Evolutionary conservation across 768 basidiomycete species (phyloP).

Genomic region (Macrolepiota albuminosa): DNA sequence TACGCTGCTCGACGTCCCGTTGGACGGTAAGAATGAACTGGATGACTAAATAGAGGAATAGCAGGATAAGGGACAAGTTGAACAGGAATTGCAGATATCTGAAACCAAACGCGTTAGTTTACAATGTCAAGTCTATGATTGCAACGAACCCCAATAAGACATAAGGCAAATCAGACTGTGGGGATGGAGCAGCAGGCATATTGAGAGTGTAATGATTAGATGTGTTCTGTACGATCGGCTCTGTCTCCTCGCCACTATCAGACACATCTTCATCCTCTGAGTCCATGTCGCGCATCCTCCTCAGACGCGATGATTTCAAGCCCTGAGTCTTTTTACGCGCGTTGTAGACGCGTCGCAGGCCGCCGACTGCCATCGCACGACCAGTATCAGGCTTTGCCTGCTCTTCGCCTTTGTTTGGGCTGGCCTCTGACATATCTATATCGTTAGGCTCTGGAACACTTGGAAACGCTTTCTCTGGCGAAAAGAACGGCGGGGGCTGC

Average conservation of each 20-base stretch:
- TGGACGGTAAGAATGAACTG: conserved; percentile 89
- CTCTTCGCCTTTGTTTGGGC: conserved; percentile 49
- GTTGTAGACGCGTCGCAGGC: conserved; percentile 59
- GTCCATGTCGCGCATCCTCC: conserved; percentile 22
- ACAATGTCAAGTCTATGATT: neutral
- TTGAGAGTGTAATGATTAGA: conserved; percentile 84
- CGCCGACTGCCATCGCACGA: conserved; percentile 59
- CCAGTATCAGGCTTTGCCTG: conserved; percentile 28
- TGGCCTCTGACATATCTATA: conserved; percentile 72
- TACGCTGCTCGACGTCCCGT: conserved; percentile 82
- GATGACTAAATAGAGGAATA: conserved; percentile 81
- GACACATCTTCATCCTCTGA: conserved; percentile 37
- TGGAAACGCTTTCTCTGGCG: conserved; percentile 57
- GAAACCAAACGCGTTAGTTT: conserved; percentile 12
- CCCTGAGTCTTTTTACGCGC: conserved; percentile 47
- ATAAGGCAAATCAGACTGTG: conserved; percentile 69
- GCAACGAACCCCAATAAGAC: conserved; percentile 74
- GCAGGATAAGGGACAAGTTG: conserved; percentile 76
- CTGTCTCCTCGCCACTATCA: conserved; percentile 45
- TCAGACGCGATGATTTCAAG: conserved; percentile 11
- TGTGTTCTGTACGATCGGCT: conserved; percentile 40
- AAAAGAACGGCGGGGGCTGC: conserved; percentile 60
- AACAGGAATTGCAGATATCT: conserved; percentile 95
- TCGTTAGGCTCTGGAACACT: conserved; percentile 51
- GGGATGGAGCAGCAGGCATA: conserved; percentile 55